phyloP scores from a whole-genome alignment of 768 basidiomycete genomes.

The Boletellus emodensis region DNA sequence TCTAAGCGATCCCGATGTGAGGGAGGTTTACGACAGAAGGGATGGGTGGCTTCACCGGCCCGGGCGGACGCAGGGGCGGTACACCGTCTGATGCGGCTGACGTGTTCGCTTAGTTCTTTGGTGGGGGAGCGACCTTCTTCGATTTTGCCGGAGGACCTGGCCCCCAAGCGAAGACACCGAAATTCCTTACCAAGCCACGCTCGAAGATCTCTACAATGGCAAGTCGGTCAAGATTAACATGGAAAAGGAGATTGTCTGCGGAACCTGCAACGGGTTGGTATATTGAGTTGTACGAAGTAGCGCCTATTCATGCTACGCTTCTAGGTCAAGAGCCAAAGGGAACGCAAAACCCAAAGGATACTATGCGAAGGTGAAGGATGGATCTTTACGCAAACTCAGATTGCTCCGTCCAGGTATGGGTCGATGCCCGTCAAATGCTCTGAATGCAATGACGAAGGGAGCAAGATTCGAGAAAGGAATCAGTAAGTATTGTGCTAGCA shows the following conservation, averaged over 20 bases:
- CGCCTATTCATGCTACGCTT: constrained; percentile 4
- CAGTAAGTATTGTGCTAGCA: constrained; percentile 41
- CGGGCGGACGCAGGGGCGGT: constrained; percentile 41
- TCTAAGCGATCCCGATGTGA: constrained; percentile 62
- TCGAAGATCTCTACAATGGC: constrained; percentile 92
- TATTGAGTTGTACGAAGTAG: background rate
- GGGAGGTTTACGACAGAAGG: constrained; percentile 76
- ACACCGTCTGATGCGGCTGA: constrained; percentile 55
- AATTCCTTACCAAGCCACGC: constrained; percentile 77
- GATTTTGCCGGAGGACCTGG: constrained; percentile 56
- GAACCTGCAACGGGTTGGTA: constrained; percentile 71
- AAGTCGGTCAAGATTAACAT: constrained; percentile 85
- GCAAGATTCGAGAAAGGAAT: constrained; percentile 79
- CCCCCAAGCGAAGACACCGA: constrained; percentile 63
- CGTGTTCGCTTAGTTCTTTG: constrained; percentile 74
- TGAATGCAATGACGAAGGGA: constrained; percentile 68
- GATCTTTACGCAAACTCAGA: constrained; percentile 54
- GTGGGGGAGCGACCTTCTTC: constrained; percentile 54
- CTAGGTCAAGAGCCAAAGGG: constrained; percentile 76
- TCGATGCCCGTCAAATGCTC: constrained; percentile 54
- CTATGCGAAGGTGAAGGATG: constrained; percentile 82
- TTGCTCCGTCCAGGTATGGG: constrained; percentile 46
- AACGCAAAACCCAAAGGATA: constrained; percentile 79
- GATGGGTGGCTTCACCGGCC: constrained; percentile 59
- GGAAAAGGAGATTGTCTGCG: constrained; percentile 81